A percentile compares a stretch with the other conserved stretches of the same genome.
phyloP scores from a whole-genome alignment of 495 filamentous ascomycete genomes.

The Aspergillus nidulans region DNA sequence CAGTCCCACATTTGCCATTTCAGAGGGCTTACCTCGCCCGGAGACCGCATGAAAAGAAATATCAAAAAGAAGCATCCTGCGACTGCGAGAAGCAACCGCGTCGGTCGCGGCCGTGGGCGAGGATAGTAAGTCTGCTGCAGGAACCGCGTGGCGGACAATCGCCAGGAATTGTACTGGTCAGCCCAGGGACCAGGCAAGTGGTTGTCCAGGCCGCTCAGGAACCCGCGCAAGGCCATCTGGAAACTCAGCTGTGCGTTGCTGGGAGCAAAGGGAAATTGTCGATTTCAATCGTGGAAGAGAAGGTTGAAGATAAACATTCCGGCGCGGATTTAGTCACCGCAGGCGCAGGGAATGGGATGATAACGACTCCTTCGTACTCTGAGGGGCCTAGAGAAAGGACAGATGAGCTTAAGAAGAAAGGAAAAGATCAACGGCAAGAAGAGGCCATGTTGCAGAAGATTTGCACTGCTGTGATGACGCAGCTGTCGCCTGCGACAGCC shows the following conservation, averaged over 20 bases:
- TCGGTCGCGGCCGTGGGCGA: slow-evolving; percentile 31
- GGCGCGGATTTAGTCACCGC: background rate
- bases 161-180: slow-evolving; percentile 25
- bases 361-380: background rate
- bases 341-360: background rate
- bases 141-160: slow-evolving; percentile 22
- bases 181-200: slow-evolving; percentile 22
- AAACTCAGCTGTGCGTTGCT: background rate
- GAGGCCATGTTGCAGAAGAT: slow-evolving; percentile 14
- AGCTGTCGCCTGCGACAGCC: background rate
- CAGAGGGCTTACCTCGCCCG: slow-evolving; percentile 13
- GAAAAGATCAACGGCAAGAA: slow-evolving; percentile 9
- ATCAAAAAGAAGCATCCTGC: slow-evolving; percentile 24
- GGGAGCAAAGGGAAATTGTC: slow-evolving; percentile 4
- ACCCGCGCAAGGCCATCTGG: slow-evolving; percentile 30
- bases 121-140: slow-evolving; percentile 25
- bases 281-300: slow-evolving; percentile 8
- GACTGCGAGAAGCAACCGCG: slow-evolving; percentile 22
- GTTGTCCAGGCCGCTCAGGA: slow-evolving; percentile 19
- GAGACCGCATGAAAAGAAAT: slow-evolving; percentile 21
- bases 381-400: background rate
- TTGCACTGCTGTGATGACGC: slow-evolving; percentile 9
- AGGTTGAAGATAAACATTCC: slow-evolving; percentile 14
- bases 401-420: background rate
- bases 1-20: background rate